Base-by-base conservation (phyloP, 1,139 yeast species). In the Taiozyma onychis region DNA sequence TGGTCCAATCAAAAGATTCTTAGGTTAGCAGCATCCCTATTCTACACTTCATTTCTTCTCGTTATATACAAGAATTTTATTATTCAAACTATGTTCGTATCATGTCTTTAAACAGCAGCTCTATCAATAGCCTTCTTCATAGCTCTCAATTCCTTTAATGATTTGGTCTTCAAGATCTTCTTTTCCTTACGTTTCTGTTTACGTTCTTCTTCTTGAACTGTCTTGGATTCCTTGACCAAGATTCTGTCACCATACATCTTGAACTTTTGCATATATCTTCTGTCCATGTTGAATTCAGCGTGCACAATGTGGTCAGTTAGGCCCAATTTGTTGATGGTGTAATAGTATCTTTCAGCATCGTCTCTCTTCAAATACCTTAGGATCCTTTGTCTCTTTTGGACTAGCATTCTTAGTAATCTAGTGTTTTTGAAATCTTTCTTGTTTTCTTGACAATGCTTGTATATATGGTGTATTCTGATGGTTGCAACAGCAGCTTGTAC, bases 401-500 rank as follows among this genome's bases (percentile, higher is more conserved):
- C 96, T 64, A 87, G 67, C 73, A 85, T 84, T 67, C 96, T 83
- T 43, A 89, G 81, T 41, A 73, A 69, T 64, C 93, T 83, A 51
- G 83, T 81, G 58, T 85, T 83, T 44, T 75, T 74, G 61, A 79
- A 75, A 69, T 93, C 98, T 65, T 89, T 87, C 59, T 82, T 85
- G 65, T 83, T 76, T 50, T 78, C 75, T 64, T 83, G 83, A 52
- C 88, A 77, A 64, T 91, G 97, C 44, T 80, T 78, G 74, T 88
- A 88, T 52, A 88, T 75, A 59, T 80, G 84, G 57, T 86, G 89
- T 58, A 93, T 88, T 62, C 81, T 81, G 50, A 88, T 84, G 1
- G 98, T 89, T 70, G 85, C 72, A 32, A 88, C 78, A 2, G 97
- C 98, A 1, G 98, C 97, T 68, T 91, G 97, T 30, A 90, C 97